A percentile compares a stretch with the other conserved stretches of the same genome.
Conservation (phyloP, 441 rosid species). For the Populus trichocarpa region DNA sequence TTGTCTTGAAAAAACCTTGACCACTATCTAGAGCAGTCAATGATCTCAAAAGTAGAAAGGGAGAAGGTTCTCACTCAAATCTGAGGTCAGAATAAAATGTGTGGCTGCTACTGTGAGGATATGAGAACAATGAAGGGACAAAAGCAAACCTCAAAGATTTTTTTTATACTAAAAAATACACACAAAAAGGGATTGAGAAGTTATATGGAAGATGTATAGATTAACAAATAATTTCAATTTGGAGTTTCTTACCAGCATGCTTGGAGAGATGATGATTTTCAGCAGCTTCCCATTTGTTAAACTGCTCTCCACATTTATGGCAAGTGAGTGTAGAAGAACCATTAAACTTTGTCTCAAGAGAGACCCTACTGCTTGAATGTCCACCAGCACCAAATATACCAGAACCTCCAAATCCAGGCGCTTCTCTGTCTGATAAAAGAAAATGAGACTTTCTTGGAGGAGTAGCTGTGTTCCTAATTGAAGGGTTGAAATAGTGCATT, state of each 20-base stretch:
- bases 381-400: slow-evolving; percentile 29
- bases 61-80: slow-evolving; percentile 10
- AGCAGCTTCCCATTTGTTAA: slow-evolving; percentile 83
- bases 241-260: slow-evolving; percentile 69
- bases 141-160: slow-evolving; percentile 11
- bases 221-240: not conserved
- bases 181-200: not conserved
- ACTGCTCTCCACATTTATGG: slow-evolving; percentile 94
- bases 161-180: not conserved
- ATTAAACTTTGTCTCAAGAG: slow-evolving; percentile 58
- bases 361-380: slow-evolving; percentile 48
- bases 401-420: slow-evolving; percentile 32
- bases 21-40: not conserved
- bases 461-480: slow-evolving; percentile 45
- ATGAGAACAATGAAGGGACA: slow-evolving; percentile 10
- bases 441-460: slow-evolving; percentile 51
- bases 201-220: not conserved
- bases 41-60: slow-evolving; percentile 10
- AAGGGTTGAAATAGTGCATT: slow-evolving; percentile 72
- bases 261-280: slow-evolving; percentile 93
- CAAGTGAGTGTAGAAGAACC: slow-evolving; percentile 62
- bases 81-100: slow-evolving; percentile 17
- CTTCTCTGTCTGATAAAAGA: slow-evolving; percentile 43
- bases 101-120: slow-evolving; percentile 8
- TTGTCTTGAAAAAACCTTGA: not conserved